Percentiles rank a stretch among this genome's conserved stretches.
These are phyloP conservation scores for Vitis labrusca DNA, from an alignment of 164 flowering plant species.

Conservation along the genomic window DNA sequence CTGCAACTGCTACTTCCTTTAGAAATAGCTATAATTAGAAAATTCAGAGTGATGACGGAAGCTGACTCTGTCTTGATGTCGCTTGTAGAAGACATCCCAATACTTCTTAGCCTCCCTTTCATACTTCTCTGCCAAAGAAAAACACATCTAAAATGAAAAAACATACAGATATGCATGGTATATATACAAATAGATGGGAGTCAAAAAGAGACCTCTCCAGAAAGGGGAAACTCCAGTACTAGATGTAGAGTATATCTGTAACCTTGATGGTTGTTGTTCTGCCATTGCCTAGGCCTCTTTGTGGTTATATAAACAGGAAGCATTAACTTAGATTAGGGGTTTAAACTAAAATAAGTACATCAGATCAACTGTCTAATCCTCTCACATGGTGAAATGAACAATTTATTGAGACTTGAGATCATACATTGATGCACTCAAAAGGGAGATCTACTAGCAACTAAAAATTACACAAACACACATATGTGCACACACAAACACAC, in stretches of 20 bases:
- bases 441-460: too few species aligned
- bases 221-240: constrained; percentile 55
- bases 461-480: too few species aligned
- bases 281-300: too few species aligned
- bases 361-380: too few species aligned
- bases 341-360: too few species aligned
- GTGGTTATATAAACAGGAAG: too few species aligned
- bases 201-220: constrained; percentile 59
- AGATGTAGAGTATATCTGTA: constrained; percentile 62
- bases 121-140: constrained; percentile 58
- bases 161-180: not conserved
- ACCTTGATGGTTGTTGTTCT: constrained; percentile 16
- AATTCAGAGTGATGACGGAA: not conserved
- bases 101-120: constrained; percentile 90
- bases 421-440: too few species aligned
- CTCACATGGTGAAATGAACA: too few species aligned
- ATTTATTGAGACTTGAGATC: too few species aligned
- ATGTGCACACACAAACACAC: too few species aligned
- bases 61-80: constrained; percentile 78
- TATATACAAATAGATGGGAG: constrained; percentile 7
- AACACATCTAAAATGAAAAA: not conserved
- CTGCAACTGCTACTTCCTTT: too few species aligned
- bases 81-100: constrained; percentile 93
- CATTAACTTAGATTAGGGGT: too few species aligned
- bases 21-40: not conserved